Evolutionary conservation across 257 asterid genomes (phyloP).

Genomic region (Perilla frutescens): DNA sequence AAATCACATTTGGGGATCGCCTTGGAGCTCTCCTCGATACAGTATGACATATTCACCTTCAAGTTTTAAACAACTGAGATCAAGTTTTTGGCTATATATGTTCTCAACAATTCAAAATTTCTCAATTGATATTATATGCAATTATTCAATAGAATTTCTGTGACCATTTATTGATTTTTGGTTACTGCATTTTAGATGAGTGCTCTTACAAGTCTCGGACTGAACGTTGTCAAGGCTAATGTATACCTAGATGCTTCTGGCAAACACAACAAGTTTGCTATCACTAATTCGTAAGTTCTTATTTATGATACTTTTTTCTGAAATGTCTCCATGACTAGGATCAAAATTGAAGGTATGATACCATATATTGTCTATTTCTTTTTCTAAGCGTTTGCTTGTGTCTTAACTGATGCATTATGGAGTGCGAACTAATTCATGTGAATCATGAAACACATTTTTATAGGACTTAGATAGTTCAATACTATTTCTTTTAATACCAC

Average conservation of each 20-base stretch:
- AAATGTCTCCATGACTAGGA: not conserved
- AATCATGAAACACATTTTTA: not conserved
- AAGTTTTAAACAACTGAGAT: not conserved
- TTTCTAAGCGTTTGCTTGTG: not conserved
- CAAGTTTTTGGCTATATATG: not conserved
- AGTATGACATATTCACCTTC: conserved; percentile 43
- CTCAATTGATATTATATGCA: conserved; percentile 8
- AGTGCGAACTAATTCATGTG: conserved; percentile 1
- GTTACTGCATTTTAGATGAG: conserved; percentile 68
- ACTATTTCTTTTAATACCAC: not conserved
- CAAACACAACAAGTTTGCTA: conserved; percentile 89
- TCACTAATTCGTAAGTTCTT: conserved; percentile 78
- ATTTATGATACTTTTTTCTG: conserved; percentile 2
- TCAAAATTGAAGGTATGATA: not conserved
- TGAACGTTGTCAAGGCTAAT: conserved; percentile 90
- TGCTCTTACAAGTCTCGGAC: conserved; percentile 83
- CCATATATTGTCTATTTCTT: not conserved
- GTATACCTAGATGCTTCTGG: conserved; percentile 95
- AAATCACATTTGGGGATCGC: conserved; percentile 94
- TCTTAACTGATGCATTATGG: not conserved
- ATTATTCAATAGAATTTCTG: conserved; percentile 11
- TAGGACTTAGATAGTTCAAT: not conserved
- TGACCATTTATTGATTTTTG: conserved; percentile 35
- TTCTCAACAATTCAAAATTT: conserved; percentile 1
- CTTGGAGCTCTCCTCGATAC: conserved; percentile 97